These are phyloP conservation scores for Skeletonema menzelii DNA, from an alignment of 108 stramenopile genomes.

Conservation along the genomic window DNA sequence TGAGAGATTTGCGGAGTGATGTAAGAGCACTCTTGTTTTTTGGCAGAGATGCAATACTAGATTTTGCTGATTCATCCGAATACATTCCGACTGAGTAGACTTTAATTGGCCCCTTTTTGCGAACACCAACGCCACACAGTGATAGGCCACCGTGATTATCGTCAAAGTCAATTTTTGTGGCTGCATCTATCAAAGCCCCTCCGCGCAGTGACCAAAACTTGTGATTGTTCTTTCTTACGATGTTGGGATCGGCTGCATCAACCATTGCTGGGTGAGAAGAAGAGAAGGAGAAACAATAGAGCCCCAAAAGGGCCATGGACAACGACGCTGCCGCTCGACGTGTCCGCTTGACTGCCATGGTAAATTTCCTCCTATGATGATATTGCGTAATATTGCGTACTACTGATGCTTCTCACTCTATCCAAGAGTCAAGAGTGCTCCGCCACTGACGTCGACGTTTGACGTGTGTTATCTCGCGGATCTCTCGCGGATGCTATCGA, in stretches of 20 bases:
- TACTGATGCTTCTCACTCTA: too few species aligned
- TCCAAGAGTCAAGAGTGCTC: too few species aligned
- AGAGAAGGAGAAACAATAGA: background rate
- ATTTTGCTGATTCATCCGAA: conserved; percentile 50
- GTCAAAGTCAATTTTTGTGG: conserved; percentile 71
- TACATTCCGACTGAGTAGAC: conserved; percentile 87
- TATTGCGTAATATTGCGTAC: too few species aligned
- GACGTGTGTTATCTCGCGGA: too few species aligned
- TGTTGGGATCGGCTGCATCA: background rate
- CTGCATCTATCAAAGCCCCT: conserved; percentile 57
- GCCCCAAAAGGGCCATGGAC: background rate
- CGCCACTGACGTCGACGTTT: too few species aligned
- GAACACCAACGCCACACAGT: conserved; percentile 76
- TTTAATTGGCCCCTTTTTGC: conserved; percentile 84
- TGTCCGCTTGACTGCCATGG: background rate
- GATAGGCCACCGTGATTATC: conserved; percentile 38
- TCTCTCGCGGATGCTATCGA: too few species aligned
- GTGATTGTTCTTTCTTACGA: background rate
- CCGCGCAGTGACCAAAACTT: background rate
- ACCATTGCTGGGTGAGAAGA: background rate
- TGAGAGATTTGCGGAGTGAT: conserved; percentile 55
- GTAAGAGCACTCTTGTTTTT: conserved; percentile 53
- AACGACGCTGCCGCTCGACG: background rate
- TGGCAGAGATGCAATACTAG: conserved; percentile 41
- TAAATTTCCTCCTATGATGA: too few species aligned